Percentiles rank a stretch among this genome's conserved stretches.
Evolutionary conservation across 1,284 basidiomycete species (phyloP).

Genomic region (Puccinia horiana): DNA sequence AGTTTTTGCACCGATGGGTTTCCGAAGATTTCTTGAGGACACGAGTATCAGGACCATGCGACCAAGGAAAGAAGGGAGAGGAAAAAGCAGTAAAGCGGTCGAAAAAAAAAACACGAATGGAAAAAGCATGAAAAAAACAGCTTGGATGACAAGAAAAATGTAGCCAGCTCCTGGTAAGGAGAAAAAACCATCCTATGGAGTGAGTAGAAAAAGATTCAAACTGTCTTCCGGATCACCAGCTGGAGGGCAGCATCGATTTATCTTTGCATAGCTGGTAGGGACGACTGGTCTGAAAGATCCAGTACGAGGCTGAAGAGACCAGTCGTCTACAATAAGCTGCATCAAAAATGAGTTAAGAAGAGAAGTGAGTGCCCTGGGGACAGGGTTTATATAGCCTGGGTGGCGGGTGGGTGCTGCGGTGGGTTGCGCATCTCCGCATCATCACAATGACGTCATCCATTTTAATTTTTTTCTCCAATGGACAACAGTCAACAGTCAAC

Average conservation of each 20-base stretch:
- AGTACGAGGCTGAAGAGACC: not conserved
- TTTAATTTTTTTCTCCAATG: not conserved
- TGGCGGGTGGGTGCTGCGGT: not conserved
- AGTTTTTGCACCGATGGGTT: no score
- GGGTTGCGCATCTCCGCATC: not conserved
- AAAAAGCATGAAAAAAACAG: no score
- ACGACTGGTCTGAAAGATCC: not conserved
- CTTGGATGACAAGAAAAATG: not conserved
- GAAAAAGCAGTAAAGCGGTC: no score
- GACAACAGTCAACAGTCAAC: no score
- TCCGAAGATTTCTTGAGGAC: no score
- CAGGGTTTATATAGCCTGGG: not conserved
- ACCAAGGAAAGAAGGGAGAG: no score
- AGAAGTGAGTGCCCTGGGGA: not conserved
- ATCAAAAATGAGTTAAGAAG: not conserved
- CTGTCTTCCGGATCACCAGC: constrained; percentile 7
- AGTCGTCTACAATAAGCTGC: constrained; percentile 21
- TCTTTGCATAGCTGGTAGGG: constrained; percentile 15
- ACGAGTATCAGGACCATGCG: no score
- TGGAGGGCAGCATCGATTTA: not conserved
- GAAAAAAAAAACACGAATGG: no score
- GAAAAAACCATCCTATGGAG: not conserved
- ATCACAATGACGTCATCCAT: not conserved
- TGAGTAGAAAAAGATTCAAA: not conserved
- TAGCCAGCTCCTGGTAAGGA: constrained; percentile 21